These are phyloP conservation scores for Ramalina intermedia DNA, from an alignment of 495 filamentous ascomycete species.

Conservation along the genomic window DNA sequence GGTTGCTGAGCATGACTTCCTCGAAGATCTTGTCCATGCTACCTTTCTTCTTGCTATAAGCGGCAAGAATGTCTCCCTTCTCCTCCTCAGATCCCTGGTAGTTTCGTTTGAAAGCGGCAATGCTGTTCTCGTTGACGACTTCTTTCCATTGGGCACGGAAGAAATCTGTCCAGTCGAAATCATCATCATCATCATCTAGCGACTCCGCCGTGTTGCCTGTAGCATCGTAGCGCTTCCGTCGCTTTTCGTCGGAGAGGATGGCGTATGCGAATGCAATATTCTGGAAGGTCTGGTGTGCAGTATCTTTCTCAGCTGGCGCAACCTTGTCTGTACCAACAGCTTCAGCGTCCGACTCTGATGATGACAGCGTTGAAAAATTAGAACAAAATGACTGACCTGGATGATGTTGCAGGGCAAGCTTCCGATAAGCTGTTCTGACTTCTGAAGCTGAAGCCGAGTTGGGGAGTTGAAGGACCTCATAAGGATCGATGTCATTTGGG, in stretches of 20 bases:
- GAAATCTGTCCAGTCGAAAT: conserved; percentile 83
- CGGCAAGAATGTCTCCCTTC: conserved; percentile 54
- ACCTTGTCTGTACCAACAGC: conserved; percentile 50
- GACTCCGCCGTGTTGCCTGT: conserved; percentile 79
- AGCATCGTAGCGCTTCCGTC: conserved; percentile 71
- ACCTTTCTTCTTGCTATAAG: conserved; percentile 55
- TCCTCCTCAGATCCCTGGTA: conserved; percentile 90
- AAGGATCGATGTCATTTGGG: conserved; percentile 58
- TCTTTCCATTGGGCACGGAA: conserved; percentile 69
- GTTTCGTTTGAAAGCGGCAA: conserved; percentile 53
- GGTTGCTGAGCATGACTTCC: conserved; percentile 69
- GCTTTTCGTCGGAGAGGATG: conserved; percentile 64
- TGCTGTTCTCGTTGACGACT: conserved; percentile 49
- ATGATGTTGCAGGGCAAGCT: conserved; percentile 75
- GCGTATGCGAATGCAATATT: conserved; percentile 85
- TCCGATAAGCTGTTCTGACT: conserved; percentile 92
- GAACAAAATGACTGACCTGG: conserved; percentile 45
- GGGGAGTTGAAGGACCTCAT: conserved; percentile 68
- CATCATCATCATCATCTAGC: conserved; percentile 50
- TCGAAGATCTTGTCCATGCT: conserved; percentile 64
- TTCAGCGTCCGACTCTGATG: background rate
- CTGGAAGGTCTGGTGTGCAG: conserved; percentile 71
- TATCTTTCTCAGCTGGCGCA: conserved; percentile 40
- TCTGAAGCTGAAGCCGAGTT: conserved; percentile 57
- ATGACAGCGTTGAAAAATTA: background rate